phyloP scores from a whole-genome alignment of 495 filamentous ascomycete genomes.

The Astrothelium subdiscretum region DNA sequence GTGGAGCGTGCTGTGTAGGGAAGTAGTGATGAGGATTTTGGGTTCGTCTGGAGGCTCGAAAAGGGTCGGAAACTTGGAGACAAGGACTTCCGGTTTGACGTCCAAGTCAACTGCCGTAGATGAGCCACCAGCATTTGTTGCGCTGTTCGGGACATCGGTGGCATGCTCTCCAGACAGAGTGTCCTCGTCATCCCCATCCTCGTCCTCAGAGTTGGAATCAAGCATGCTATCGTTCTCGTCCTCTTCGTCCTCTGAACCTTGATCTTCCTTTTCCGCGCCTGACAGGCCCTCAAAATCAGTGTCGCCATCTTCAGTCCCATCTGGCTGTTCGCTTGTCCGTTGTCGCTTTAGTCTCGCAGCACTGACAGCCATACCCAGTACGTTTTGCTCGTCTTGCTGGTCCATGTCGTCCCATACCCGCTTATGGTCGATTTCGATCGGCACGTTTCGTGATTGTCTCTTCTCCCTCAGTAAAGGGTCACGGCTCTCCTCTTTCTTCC shows the following conservation, averaged over 20 bases:
- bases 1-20: slow-evolving; percentile 73
- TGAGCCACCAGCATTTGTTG: slow-evolving; percentile 16
- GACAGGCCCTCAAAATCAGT: not conserved
- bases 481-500: slow-evolving; percentile 73
- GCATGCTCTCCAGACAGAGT: not conserved
- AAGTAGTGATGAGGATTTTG: slow-evolving; percentile 84
- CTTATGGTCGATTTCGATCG: slow-evolving; percentile 77
- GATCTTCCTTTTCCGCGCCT: slow-evolving; percentile 28
- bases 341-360: slow-evolving; percentile 63
- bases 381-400: slow-evolving; percentile 45
- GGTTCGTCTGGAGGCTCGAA: slow-evolving; percentile 53
- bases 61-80: slow-evolving; percentile 58
- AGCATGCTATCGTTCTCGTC: slow-evolving; percentile 70
- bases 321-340: slow-evolving; percentile 26
- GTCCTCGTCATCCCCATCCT: slow-evolving; percentile 38
- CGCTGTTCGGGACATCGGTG: slow-evolving; percentile 11
- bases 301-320: not conserved
- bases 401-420: slow-evolving; percentile 88
- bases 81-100: slow-evolving; percentile 31
- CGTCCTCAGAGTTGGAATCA: slow-evolving; percentile 33
- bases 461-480: slow-evolving; percentile 64
- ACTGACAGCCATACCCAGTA: slow-evolving; percentile 63
- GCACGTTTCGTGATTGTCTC: slow-evolving; percentile 65
- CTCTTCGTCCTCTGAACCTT: slow-evolving; percentile 34
- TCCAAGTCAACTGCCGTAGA: slow-evolving; percentile 25